Base-by-base conservation (phyloP, 768 basidiomycete species). In the Galerina marginata region DNA sequence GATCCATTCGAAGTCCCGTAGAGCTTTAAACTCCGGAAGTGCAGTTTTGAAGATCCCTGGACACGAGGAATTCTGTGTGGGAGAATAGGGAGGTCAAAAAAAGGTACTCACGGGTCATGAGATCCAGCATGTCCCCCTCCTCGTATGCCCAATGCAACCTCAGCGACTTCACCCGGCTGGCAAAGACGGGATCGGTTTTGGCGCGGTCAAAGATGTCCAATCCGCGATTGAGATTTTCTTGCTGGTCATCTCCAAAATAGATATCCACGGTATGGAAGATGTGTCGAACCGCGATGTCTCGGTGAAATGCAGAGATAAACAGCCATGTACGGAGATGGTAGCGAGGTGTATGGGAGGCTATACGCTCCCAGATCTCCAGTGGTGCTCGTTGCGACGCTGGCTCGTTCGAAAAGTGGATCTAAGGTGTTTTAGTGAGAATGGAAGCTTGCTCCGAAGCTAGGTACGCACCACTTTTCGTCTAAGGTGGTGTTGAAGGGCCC, bases 1-100 rank as follows among this genome's bases (percentile, higher is more conserved):
- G n/a, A 89, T 89, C 88, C 88, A 90, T 71, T 90, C 88, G 65
- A 89, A 88, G 61, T 88, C 87, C 11, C 76, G 68, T 10, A 90
- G 74, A 7, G 82, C 80, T 59, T 76, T 86, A 73, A 89, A 89
- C 44, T 85, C 84, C 1, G 87, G 86, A 12, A 90, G 76, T 2
- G 86, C 82, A 9, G 82, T 85, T 56, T 82, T 82, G 71, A 89
- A 87, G 46, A 88, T 83, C 14, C 86, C 83, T 86, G 37, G 33
- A 45, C 49, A 14, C 39, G n/a, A 7, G 39, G 23, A 10, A 12
- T 54, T 23, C 15, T 50, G 36, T 55, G 49, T 45, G 55, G 47
- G 49, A 52, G 26, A 46, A 2, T 26, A 10, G 40, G 42, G 20
- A 15, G 26, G 23, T 25, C 36, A 50, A 6, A 25, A 29, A 25